Base-by-base conservation (phyloP, 1,284 basidiomycete genomes). In the Ceratorhiza oryzae-sativae region DNA sequence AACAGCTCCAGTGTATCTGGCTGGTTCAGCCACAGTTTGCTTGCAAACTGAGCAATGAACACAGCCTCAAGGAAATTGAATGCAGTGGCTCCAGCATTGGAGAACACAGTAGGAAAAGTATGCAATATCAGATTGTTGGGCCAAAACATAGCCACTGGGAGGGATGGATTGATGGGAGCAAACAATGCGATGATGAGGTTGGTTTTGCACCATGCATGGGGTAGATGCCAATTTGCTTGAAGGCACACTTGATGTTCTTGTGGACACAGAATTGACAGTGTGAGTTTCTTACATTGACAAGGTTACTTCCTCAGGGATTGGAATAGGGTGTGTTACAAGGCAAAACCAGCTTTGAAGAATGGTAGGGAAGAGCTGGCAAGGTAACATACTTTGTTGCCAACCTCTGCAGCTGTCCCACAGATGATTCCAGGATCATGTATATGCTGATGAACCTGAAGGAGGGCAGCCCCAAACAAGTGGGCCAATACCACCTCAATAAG, bases 381-480 rank as follows among this genome's bases (percentile, higher is more conserved):
- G n/a, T n/a, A 13, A 39, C 36, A 6, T 39, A 39, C 36, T 39
- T 39, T 39, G 36, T 39, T 13, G 36, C 36, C 36, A 39, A 12
- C 25, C n/a, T 41, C 20, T 42, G n/a, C 39, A 23, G n/a, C n/a
- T 42, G 20, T 25, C 59, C 39, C 20, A 41, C 59, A 4, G 41
- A 61, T 27, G n/a, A 61, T 8, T n/a, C 59, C 18, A 20, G 41
- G 32, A 61, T 61, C 39, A 61, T 45, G 36, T 61, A 42, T 27
- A 41, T 61, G 18, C 20, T 61, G 10, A 61, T 61, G 59, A 61
- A 61, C 59, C 39, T 61, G 41, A 61, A 61, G 59, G n/a, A 61
- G 36, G 59, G 59, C 4, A 34, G 20, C n/a, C 39, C 39, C 18
- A 45, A 45, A 9, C 36, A 45, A 25, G 42, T 36, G 59, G 59